Conservation (phyloP, 805 yeast species). For the Hanseniaspora mollemarum region DNA sequence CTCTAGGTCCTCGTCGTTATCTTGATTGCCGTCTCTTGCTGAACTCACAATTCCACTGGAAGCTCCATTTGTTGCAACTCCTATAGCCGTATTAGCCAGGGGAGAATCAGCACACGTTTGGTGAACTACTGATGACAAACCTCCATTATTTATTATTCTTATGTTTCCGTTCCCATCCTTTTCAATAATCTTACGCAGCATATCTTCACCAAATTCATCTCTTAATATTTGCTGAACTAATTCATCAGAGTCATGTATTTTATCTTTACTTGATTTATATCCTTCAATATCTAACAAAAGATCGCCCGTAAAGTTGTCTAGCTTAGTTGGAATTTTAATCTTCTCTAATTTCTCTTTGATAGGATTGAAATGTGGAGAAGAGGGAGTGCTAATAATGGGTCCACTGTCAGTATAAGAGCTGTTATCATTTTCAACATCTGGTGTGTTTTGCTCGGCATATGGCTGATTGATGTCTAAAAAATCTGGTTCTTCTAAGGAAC, state of each 20-base stretch:
- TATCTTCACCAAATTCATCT: slow-evolving; percentile 57
- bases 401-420: slow-evolving; percentile 9
- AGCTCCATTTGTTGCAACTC: not conserved
- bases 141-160: slow-evolving; percentile 36
- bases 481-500: slow-evolving; percentile 28
- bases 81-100: slow-evolving; percentile 15
- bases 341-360: slow-evolving; percentile 53
- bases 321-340: slow-evolving; percentile 74
- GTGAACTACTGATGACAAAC: not conserved
- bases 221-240: slow-evolving; percentile 58
- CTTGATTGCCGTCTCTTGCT: not conserved
- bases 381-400: slow-evolving; percentile 8
- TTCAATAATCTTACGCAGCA: slow-evolving; percentile 35
- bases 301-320: slow-evolving; percentile 74
- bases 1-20: not conserved
- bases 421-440: not conserved
- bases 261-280: slow-evolving; percentile 75
- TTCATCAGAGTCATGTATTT: slow-evolving; percentile 64
- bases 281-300: slow-evolving; percentile 89
- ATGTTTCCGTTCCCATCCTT: slow-evolving; percentile 61
- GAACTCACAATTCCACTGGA: not conserved
- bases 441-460: slow-evolving; percentile 7
- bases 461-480: slow-evolving; percentile 26
- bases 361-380: slow-evolving; percentile 25
- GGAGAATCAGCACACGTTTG: slow-evolving; percentile 18